Conservation (phyloP, 2,329 filamentous ascomycete genomes). For the Neofusicoccum sp. region DNA sequence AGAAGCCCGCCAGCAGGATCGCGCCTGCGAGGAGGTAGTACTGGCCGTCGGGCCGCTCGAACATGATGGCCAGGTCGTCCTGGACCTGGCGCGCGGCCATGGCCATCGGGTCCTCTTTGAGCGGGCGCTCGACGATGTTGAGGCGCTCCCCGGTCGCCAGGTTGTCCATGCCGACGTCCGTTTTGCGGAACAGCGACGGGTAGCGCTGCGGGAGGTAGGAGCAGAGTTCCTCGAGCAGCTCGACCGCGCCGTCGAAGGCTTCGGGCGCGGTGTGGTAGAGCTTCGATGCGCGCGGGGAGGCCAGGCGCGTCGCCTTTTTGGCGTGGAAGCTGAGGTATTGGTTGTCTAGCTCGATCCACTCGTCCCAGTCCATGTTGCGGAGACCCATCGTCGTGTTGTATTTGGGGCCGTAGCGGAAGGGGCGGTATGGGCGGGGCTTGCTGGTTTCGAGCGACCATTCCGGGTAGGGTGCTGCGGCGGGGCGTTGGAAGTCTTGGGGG, state of each 20-base stretch:
- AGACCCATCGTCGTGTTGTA: slow-evolving; percentile 80
- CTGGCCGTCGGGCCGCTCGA: slow-evolving; percentile 73
- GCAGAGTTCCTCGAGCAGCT: slow-evolving; percentile 73
- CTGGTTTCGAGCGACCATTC: slow-evolving; percentile 70
- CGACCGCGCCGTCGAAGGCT: slow-evolving; percentile 71
- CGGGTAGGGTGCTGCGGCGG: slow-evolving; percentile 63
- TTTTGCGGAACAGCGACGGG: slow-evolving; percentile 68
- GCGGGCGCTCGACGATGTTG: slow-evolving; percentile 64
- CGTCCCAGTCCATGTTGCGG: slow-evolving; percentile 67
- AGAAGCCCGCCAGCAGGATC: slow-evolving; percentile 79
- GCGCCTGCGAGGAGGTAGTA: slow-evolving; percentile 80
- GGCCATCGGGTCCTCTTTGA: slow-evolving; percentile 77
- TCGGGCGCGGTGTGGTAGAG: slow-evolving; percentile 71
- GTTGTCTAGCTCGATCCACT: slow-evolving; percentile 87
- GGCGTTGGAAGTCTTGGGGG: slow-evolving; percentile 61
- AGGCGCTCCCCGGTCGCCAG: slow-evolving; percentile 71
- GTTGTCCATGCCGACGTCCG: slow-evolving; percentile 68
- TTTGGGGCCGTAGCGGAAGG: slow-evolving; percentile 75
- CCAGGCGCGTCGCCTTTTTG: slow-evolving; percentile 69
- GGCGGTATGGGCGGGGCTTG: slow-evolving; percentile 74
- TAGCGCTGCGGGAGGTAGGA: slow-evolving; percentile 75
- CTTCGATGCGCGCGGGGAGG: slow-evolving; percentile 62
- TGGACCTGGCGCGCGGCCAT: slow-evolving; percentile 73
- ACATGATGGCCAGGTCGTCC: slow-evolving; percentile 83
- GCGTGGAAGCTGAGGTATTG: slow-evolving; percentile 73